Base-by-base conservation (phyloP, 257 asterid species). In the Ajuga chamaepitys region DNA sequence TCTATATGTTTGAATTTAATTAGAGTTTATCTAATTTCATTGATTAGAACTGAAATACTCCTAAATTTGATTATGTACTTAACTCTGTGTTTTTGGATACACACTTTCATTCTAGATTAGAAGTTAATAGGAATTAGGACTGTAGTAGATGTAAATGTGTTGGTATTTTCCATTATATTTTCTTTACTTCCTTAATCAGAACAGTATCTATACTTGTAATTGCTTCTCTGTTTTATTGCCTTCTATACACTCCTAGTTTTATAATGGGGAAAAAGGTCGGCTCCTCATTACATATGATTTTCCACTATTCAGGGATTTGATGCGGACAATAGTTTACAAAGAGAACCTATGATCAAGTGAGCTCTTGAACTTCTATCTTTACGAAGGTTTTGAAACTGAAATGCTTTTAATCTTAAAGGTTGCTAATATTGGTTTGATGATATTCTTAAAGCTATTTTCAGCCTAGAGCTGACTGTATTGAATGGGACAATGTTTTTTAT, bases 331-430 rank as follows among this genome's bases (percentile, higher is more conserved):
- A 62, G 47, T 64, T 65, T 58, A 50, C 71, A 72, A 37, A 76
- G 73, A 68, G 85, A 79, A 76, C 68, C 74, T 61, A 24, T 56
- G 68, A 51, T 72, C 71, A 78, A 78, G 74, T 78, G 70, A 47
- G 78, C 75, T 77, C 76, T 82, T 79, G 84, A 80, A 66, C 78
- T 82, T 73, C 86, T 87, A 50, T 78, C 90, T 37, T 62, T 73
- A 59, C 64, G 34, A 75, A 84, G 86, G 84, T 80, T 74, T 74
- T 65, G 48, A 60, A n/a, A 61, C 47, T 38, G 21, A 50, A 62
- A 67, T 74, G 18, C 64, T 16, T 62, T 9, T 50, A 13, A 41
- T 25, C 62, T 14, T 22, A 28, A 52, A 4, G 64, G 54, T 73
- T 64, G 66, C 65, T 78, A 48, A 60, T 55, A 58, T 46, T 64